These are phyloP conservation scores for Cynanchum wilfordii DNA, from an alignment of 257 asterid species.

Conservation along the genomic window DNA sequence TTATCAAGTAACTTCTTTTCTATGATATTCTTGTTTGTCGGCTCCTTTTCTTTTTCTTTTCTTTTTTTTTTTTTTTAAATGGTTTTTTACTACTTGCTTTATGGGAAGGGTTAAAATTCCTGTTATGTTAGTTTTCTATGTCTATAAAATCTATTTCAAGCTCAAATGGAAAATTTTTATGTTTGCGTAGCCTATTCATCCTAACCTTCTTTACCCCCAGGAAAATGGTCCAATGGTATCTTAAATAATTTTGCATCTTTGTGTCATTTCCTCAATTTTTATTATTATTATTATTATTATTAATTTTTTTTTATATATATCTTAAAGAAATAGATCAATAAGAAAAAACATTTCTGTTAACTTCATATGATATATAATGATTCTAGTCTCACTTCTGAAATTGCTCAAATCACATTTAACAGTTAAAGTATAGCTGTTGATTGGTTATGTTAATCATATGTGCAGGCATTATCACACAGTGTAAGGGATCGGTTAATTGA, in stretches of 20 bases:
- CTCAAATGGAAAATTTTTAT: no score
- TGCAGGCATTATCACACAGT: constrained; percentile 48
- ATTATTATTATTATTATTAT: no score
- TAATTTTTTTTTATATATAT: no score
- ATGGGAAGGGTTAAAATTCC: not conserved
- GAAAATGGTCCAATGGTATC: not conserved
- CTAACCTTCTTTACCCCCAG: not conserved
- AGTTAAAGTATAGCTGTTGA: no score
- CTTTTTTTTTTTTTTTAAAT: no score
- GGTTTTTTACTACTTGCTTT: not conserved
- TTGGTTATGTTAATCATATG: no score
- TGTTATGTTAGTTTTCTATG: not conserved
- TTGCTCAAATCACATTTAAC: not conserved
- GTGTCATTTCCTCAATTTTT: not conserved
- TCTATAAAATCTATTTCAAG: not conserved
- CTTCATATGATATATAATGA: not conserved
- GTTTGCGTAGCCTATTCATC: no score
- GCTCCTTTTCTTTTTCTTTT: not conserved
- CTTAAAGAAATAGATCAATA: not conserved
- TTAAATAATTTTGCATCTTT: not conserved
- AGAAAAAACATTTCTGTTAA: not conserved
- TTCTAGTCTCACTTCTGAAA: not conserved
- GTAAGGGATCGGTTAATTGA: constrained; percentile 50
- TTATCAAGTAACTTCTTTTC: constrained; percentile 30
- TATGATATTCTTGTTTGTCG: not conserved